These are phyloP conservation scores for Aspergillus baeticus DNA, from an alignment of 495 filamentous ascomycete genomes.

Conservation along the genomic window DNA sequence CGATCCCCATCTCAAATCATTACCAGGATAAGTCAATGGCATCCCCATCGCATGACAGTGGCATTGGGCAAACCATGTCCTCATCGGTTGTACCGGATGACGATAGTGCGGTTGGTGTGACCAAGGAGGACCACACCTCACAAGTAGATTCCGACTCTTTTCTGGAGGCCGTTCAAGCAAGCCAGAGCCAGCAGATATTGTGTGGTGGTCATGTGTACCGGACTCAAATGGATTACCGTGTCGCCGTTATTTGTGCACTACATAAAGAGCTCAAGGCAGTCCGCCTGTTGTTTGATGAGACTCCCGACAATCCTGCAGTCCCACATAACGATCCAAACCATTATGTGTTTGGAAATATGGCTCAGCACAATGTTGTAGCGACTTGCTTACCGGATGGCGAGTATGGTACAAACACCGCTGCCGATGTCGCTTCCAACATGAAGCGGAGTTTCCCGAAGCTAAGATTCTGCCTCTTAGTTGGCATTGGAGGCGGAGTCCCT, in stretches of 20 bases:
- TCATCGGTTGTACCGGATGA: not conserved
- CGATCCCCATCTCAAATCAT: not conserved
- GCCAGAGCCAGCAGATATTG: no score
- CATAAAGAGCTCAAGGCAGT: slow-evolving; percentile 30
- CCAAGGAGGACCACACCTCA: no score
- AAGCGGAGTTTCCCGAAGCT: slow-evolving; percentile 22
- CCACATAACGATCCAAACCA: slow-evolving; percentile 23
- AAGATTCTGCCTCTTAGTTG: slow-evolving; percentile 30
- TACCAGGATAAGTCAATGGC: not conserved
- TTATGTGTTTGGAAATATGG: slow-evolving; percentile 34
- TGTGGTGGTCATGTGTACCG: not conserved
- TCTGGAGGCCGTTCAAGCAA: no score
- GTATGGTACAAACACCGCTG: slow-evolving; percentile 29
- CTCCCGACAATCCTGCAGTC: slow-evolving; percentile 20
- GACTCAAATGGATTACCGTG: slow-evolving; percentile 21
- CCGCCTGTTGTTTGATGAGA: slow-evolving; percentile 28
- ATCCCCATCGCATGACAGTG: not conserved
- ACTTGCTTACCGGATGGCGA: slow-evolving; percentile 26
- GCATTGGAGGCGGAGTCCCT: slow-evolving; percentile 39
- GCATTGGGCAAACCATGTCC: not conserved
- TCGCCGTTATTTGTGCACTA: slow-evolving; percentile 37
- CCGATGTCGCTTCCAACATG: slow-evolving; percentile 24
- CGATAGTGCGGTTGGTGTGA: no score
- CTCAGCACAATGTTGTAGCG: slow-evolving; percentile 33
- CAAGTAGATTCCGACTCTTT: no score